These are phyloP conservation scores for Phaeosphaeria sp. DNA, from an alignment of 2,329 filamentous ascomycete genomes.

Conservation along the genomic window DNA sequence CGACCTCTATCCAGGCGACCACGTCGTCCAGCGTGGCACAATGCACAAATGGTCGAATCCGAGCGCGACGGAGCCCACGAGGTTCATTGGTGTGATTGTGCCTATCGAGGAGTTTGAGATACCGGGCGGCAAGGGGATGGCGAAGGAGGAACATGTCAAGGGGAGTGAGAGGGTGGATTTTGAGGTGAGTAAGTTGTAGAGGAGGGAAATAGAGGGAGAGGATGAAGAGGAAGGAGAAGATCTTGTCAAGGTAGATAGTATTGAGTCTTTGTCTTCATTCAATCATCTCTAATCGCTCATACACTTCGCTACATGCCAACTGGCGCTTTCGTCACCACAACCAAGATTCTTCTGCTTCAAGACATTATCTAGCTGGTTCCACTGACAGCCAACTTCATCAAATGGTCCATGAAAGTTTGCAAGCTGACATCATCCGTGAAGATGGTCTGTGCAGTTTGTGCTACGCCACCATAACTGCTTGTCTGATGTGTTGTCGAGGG, in stretches of 20 bases:
- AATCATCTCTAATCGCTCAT: neutral
- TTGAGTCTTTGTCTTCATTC: neutral
- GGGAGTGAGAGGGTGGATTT: too few species aligned
- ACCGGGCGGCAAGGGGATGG: too few species aligned
- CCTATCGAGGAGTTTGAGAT: too few species aligned
- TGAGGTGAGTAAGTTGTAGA: too few species aligned
- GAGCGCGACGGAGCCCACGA: too few species aligned
- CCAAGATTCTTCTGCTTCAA: neutral
- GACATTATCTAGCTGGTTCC: conserved; percentile 36
- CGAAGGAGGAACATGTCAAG: too few species aligned
- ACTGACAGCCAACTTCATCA: conserved; percentile 78
- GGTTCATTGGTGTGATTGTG: too few species aligned
- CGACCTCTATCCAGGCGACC: too few species aligned
- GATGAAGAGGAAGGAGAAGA: neutral
- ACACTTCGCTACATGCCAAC: neutral
- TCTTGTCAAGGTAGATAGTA: neutral
- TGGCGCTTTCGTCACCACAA: neutral
- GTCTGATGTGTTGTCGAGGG: conserved; percentile 96
- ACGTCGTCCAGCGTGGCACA: too few species aligned
- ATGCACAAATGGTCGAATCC: too few species aligned
- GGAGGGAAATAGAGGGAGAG: too few species aligned
- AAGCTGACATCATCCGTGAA: conserved; percentile 98
- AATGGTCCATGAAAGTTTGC: conserved; percentile 98
- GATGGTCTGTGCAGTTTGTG: conserved; percentile 93
- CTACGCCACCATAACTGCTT: conserved; percentile 87